Percentiles rank a stretch among this genome's conserved stretches.
Conservation (phyloP, 257 asterid species). For the Solanum appendiculatum region DNA sequence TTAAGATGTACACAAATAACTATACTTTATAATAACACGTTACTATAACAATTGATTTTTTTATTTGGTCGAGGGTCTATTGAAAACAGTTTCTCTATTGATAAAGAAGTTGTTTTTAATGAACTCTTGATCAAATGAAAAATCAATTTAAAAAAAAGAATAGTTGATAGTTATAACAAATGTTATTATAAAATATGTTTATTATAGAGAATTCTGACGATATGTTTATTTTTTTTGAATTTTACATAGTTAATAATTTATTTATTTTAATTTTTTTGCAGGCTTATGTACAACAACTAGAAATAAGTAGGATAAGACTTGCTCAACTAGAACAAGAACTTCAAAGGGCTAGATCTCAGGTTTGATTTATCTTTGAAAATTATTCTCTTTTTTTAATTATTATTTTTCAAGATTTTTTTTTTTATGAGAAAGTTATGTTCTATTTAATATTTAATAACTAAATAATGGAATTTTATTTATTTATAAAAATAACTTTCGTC, state of each 20-base stretch:
- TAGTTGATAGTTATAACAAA: not conserved
- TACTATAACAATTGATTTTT: no score
- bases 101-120: not conserved
- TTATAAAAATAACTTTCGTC: not conserved
- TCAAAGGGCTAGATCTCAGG: conserved; percentile 93
- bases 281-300: conserved; percentile 97
- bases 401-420: not conserved
- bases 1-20: no score
- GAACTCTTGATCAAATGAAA: no score
- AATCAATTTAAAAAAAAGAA: no score
- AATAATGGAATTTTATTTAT: not conserved
- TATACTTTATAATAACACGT: not conserved
- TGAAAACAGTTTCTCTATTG: no score
- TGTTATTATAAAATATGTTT: no score
- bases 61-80: not conserved
- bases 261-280: conserved; percentile 3
- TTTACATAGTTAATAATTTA: not conserved
- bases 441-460: not conserved
- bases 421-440: not conserved
- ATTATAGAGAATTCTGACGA: not conserved
- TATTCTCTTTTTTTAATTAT: no score
- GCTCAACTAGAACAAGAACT: conserved; percentile 92
- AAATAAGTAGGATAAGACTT: conserved; percentile 85
- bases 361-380: conserved; percentile 7
- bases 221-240: no score